Base-by-base conservation (phyloP, 441 rosid species). In the Populus hybrid region DNA sequence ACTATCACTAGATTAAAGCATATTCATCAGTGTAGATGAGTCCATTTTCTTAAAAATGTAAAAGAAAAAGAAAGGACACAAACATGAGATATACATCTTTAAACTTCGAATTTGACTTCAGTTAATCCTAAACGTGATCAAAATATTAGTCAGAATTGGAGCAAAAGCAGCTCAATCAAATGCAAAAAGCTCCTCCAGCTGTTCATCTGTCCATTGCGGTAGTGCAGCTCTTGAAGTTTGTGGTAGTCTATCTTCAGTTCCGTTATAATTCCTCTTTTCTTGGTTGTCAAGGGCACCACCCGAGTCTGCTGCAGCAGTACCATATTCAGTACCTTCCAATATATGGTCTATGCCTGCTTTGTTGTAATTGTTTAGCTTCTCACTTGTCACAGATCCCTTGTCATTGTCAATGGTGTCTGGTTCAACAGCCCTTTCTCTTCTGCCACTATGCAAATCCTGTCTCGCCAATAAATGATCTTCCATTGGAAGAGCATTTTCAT, bases 201-300 rank as follows among this genome's bases (percentile, higher is more conserved):
- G 98, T 78, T 94, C 96, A 65, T 94, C 96, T 0, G 98, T 94
- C 97, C 98, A 94, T 73, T 87, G 88, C 14, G 89, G 94, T 40
- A 84, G 82, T 61, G 85, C 69, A 78, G 82, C 77, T 71, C 72
- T 81, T 3, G 89, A 78, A 67, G 42, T 63, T 18, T 72, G 67
- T 59, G 69, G 69, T 74, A 77, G 83, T 64, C 76, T 74, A 77
- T 79, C 70, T 63, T 76, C 67, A 16, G 12, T 61, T 70, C 73
- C 79, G n/a, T 26, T 28, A 10, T 9, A 35, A n/a, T 20, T 67
- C 67, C 24, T 38, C 40, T 32, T 80, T 69, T 75, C 84, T 40
- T 70, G 72, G 35, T 74, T 24, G 16, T 71, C 32, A 2, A 59
- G 32, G 24, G 28, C n/a, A 38, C 81, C 81, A 20, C 26, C 77